Evolutionary conservation across 1,284 basidiomycete species (phyloP).

Genomic region (Mycosarcoma mackinlayi): DNA sequence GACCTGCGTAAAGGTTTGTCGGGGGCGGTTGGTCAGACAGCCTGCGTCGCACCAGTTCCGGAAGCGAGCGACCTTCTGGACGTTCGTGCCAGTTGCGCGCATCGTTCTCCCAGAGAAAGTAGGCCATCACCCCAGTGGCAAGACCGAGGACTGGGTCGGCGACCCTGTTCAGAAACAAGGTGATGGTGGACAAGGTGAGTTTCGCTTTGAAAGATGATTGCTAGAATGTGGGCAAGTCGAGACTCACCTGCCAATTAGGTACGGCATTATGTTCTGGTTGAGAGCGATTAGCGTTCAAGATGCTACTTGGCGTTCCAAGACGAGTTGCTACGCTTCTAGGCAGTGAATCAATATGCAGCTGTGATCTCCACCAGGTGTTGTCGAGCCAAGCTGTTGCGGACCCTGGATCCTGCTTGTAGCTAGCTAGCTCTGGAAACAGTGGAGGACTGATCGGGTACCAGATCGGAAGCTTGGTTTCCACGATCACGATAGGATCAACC

Average conservation of each 20-base stretch:
- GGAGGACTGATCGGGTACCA: constrained; percentile 3
- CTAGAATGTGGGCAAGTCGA: neutral
- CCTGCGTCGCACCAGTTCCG: constrained; percentile 49
- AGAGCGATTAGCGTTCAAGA: neutral
- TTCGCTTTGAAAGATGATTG: neutral
- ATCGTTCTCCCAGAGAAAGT: constrained; percentile 65
- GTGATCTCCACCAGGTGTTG: too few relatives aligned
- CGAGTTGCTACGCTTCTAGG: too few relatives aligned
- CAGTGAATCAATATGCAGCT: too few relatives aligned
- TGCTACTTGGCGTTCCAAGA: too few relatives aligned
- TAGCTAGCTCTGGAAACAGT: too few relatives aligned
- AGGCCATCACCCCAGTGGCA: constrained; percentile 62
- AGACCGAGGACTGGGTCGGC: constrained; percentile 63
- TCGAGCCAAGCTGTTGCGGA: too few relatives aligned
- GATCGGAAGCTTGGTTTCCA: too few relatives aligned
- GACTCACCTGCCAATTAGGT: constrained; percentile 43
- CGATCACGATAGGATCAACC: constrained; percentile 1
- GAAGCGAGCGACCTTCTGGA: constrained; percentile 51
- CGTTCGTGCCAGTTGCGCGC: constrained; percentile 51
- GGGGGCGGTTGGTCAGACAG: constrained; percentile 30
- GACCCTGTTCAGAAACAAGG: constrained; percentile 8
- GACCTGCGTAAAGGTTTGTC: constrained; percentile 22
- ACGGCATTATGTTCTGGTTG: constrained; percentile 19
- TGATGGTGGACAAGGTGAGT: constrained; percentile 2
- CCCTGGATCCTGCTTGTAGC: too few relatives aligned